These are phyloP conservation scores for Tricholoma furcatifolium DNA, from an alignment of 768 basidiomycete genomes.

Conservation along the genomic window DNA sequence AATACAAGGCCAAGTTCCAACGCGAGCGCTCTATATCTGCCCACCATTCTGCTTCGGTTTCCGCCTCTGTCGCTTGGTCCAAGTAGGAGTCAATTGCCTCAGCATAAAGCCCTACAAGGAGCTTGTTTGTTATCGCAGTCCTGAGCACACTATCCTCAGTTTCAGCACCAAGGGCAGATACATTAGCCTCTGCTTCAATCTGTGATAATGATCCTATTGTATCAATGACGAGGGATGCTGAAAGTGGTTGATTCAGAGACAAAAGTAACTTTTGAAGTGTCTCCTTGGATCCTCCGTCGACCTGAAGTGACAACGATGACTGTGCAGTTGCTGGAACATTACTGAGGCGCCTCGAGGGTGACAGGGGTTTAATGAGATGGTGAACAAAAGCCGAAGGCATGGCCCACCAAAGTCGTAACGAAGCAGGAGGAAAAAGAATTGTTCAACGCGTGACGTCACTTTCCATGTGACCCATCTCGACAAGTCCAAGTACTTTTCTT, in stretches of 20 bases:
- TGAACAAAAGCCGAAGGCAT: constrained; percentile 40
- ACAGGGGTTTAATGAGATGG: constrained; percentile 34
- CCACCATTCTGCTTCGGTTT: constrained; percentile 88
- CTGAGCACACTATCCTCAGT: constrained; percentile 37
- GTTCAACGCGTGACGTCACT: constrained; percentile 21
- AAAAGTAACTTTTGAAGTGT: constrained; percentile 36
- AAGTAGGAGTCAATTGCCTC: constrained; percentile 65
- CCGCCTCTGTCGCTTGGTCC: constrained; percentile 64
- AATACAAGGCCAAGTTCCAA: constrained; percentile 55
- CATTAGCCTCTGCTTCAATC: constrained; percentile 21
- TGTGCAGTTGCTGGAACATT: constrained; percentile 6
- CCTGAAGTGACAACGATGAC: background rate
- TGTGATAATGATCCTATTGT: constrained; percentile 24
- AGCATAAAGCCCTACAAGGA: constrained; percentile 60
- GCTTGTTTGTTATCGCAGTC: constrained; percentile 44
- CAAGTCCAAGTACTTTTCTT: background rate
- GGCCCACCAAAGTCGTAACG: background rate
- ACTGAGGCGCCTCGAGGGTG: constrained; percentile 22
- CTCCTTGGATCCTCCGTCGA: constrained; percentile 24
- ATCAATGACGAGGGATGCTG: constrained; percentile 23
- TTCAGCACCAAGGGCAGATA: constrained; percentile 16
- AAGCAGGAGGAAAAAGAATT: background rate
- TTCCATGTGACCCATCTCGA: constrained; percentile 6
- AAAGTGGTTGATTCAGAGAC: constrained; percentile 30
- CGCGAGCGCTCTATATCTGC: constrained; percentile 62